Base-by-base conservation (phyloP, 371 early-diverging fungal genomes). In the Apophysomyces sp. region DNA sequence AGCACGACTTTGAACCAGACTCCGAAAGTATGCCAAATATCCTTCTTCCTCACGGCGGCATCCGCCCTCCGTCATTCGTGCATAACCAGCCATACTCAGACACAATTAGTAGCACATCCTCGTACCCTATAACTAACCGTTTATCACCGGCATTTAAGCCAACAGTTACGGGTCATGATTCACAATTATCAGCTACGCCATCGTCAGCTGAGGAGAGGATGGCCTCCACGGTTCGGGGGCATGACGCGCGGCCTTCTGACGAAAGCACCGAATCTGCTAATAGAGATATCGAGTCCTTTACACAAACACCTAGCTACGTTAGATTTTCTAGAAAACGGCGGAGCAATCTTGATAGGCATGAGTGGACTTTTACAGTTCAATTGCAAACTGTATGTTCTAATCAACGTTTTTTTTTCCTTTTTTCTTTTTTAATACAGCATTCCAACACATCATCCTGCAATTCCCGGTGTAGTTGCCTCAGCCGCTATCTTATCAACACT, bases 391-490 rank as follows among this genome's bases (percentile, higher is more conserved):
- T 31, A 16, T 37, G n/a, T 18, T 4, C 34, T 52, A 24, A n/a
- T 28, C 16, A 26, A 51, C 49, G 27, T 41, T 13, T 32, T 49
- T 55, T 13, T 26, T 52, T 32, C 18, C 30, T 31, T 29, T 36
- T 29, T 39, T 30, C 4, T 53, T 51, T 37, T 26, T 18, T 30
- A n/a, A 11, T 18, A 49, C 62, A 80, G 80, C 37, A 80, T 80
- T 53, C 80, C 80, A 36, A 61, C 73, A 16, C 80, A 80, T 63
- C 80, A 80, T 54, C 80, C 80, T 9, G 65, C 73, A 27, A 64
- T 71, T 18, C 71, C 66, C 15, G 72, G 73, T 1, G 66, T 69
- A 0, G 44, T 68, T 2, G 58, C 70, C 13, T 72, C 80, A n/a
- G 61, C 72, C 12, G 77, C 80, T 32, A 58, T 80, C 26, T 51